Evolutionary conservation across 306 rosid species (phyloP).

Genomic region (Castanea sativa): DNA sequence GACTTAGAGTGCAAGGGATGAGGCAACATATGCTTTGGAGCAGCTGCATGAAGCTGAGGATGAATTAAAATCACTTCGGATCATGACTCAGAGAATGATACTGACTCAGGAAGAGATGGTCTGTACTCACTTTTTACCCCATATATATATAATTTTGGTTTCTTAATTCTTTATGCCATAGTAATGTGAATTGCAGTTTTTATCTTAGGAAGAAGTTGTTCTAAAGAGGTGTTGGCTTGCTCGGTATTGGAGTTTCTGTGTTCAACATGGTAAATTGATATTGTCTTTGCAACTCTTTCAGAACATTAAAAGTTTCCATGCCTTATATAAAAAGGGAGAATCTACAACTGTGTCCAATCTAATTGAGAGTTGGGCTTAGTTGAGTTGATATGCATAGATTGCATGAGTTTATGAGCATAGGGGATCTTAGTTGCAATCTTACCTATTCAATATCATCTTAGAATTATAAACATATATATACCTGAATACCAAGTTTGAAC

Average conservation of each 20-base stretch:
- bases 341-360: neutral
- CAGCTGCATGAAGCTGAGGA: slow-evolving; percentile 53
- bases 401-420: neutral
- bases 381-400: neutral
- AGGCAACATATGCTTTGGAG: slow-evolving; percentile 56
- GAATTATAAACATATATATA: neutral
- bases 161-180: slow-evolving; percentile 5
- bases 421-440: neutral
- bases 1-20: slow-evolving; percentile 59
- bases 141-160: neutral
- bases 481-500: neutral
- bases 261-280: slow-evolving; percentile 53
- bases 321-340: neutral
- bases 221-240: slow-evolving; percentile 99
- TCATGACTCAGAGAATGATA: slow-evolving; percentile 74
- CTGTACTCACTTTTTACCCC: slow-evolving; percentile 14
- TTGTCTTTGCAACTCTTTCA: slow-evolving; percentile 11
- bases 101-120: slow-evolving; percentile 88
- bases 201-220: slow-evolving; percentile 81
- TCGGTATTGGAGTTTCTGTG: slow-evolving; percentile 84
- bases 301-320: neutral
- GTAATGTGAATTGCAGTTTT: slow-evolving; percentile 32
- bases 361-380: neutral
- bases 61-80: slow-evolving; percentile 45
- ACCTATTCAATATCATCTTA: neutral